A percentile compares a stretch with the other conserved stretches of the same genome.
Evolutionary conservation across 495 filamentous ascomycete species (phyloP).

Genomic region (Echria macrotheca): DNA sequence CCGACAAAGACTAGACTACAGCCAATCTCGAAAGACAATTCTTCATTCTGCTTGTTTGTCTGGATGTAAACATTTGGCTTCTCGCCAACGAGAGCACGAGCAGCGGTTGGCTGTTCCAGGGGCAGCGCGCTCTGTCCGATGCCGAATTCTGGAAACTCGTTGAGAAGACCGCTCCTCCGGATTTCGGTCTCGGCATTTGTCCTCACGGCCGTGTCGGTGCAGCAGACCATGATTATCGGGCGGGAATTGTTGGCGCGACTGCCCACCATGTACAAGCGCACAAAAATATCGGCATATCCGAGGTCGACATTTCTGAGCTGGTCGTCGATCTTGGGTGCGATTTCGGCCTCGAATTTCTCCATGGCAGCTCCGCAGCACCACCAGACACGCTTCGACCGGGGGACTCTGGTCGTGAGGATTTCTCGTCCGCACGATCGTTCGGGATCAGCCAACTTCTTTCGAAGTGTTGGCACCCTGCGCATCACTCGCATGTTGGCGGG

Average conservation of each 20-base stretch:
- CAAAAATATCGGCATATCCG: slow-evolving; percentile 14
- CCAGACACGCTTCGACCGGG: slow-evolving; percentile 8
- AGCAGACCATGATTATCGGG: slow-evolving; percentile 21
- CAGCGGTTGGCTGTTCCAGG: slow-evolving; percentile 13
- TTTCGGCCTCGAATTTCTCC: slow-evolving; percentile 13
- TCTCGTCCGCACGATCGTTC: slow-evolving; percentile 12
- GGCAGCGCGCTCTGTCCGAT: slow-evolving; percentile 11
- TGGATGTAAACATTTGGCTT: too few species aligned
- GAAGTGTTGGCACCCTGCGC: slow-evolving; percentile 4
- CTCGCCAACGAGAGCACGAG: background rate
- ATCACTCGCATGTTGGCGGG: slow-evolving; percentile 3
- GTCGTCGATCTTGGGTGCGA: slow-evolving; percentile 4
- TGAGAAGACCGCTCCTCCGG: slow-evolving; percentile 6
- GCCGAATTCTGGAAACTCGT: slow-evolving; percentile 8
- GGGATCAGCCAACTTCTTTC: slow-evolving; percentile 6
- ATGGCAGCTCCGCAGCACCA: slow-evolving; percentile 14
- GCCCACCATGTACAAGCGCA: slow-evolving; percentile 16
- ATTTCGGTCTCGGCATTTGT: background rate
- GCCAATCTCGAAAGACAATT: too few species aligned
- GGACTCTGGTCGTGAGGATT: slow-evolving; percentile 4
- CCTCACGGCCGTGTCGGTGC: slow-evolving; percentile 8
- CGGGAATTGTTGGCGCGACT: slow-evolving; percentile 3
- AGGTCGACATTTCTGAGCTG: slow-evolving; percentile 3
- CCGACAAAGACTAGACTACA: too few species aligned
- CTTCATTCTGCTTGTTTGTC: too few species aligned